Percentiles rank a stretch among this genome's conserved stretches.
These are phyloP conservation scores for Stagonosporopsis cucurbitacearum DNA, from an alignment of 2,329 filamentous ascomycete species.

Conservation along the genomic window DNA sequence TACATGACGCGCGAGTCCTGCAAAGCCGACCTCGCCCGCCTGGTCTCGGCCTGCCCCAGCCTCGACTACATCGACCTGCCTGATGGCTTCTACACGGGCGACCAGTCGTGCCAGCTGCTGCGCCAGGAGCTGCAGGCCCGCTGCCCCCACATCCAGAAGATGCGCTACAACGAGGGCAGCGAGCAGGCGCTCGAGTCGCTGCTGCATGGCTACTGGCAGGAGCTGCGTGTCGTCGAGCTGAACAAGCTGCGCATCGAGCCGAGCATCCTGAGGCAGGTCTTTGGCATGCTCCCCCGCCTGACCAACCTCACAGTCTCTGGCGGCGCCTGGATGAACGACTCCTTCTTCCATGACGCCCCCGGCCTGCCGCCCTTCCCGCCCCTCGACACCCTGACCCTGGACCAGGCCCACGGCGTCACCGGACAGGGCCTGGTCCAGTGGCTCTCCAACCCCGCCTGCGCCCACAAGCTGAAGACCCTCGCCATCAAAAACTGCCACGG, in stretches of 20 bases:
- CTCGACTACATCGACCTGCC: constrained; percentile 90
- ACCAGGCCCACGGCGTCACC: constrained; percentile 74
- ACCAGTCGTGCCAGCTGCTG: constrained; percentile 74
- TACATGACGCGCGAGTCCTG: constrained; percentile 94
- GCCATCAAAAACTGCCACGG: constrained; percentile 73
- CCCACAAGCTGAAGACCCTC: constrained; percentile 68
- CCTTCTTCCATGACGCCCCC: constrained; percentile 72
- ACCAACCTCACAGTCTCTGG: constrained; percentile 77
- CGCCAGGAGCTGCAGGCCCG: constrained; percentile 83
- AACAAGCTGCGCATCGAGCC: constrained; percentile 73
- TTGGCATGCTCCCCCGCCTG: constrained; percentile 71
- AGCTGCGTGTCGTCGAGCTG: constrained; percentile 76
- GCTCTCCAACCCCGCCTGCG: constrained; percentile 64
- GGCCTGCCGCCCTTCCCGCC: constrained; percentile 75
- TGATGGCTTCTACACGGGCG: constrained; percentile 84
- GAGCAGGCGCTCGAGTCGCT: constrained; percentile 79
- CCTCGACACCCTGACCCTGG: constrained; percentile 74
- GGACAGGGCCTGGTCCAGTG: constrained; percentile 73
- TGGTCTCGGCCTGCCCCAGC: constrained; percentile 83
- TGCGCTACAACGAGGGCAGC: constrained; percentile 80
- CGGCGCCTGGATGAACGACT: constrained; percentile 74
- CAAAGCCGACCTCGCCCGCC: constrained; percentile 82
- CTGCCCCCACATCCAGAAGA: constrained; percentile 85
- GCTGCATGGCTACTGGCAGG: constrained; percentile 70
- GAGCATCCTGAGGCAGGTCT: constrained; percentile 70